phyloP scores from a whole-genome alignment of 805 yeast genomes.

The Kluyveromyces aestuarii region DNA sequence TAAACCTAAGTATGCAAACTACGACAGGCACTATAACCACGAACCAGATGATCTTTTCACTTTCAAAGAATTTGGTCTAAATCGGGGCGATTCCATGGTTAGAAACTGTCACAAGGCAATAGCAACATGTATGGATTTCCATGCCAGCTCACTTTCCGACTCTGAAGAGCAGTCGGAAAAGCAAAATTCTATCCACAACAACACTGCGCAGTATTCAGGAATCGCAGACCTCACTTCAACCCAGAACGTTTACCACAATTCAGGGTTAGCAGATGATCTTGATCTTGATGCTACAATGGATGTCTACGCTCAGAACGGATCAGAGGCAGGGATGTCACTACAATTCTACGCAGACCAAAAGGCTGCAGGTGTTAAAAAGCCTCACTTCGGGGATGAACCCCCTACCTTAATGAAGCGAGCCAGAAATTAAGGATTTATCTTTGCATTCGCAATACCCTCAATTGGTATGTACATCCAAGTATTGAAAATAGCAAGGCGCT shows the following conservation, averaged over 20 bases:
- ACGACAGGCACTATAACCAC: conserved; percentile 30
- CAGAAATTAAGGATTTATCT: not conserved
- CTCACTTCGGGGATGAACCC: not conserved
- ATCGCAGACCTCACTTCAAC: conserved; percentile 13
- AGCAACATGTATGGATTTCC: conserved; percentile 27
- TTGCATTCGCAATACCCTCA: not conserved
- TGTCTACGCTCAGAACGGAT: conserved; percentile 5
- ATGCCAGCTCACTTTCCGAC: conserved; percentile 9
- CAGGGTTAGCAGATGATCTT: conserved; percentile 23
- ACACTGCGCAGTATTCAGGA: conserved; percentile 10
- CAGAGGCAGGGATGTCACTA: conserved; percentile 22
- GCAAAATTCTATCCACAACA: conserved; percentile 1
- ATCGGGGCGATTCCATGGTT: conserved; percentile 33
- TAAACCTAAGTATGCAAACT: conserved; percentile 29
- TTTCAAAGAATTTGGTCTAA: conserved; percentile 30
- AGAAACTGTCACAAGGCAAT: conserved; percentile 30
- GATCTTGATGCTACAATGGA: conserved; percentile 10
- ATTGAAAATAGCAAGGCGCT: not conserved
- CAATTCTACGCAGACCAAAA: conserved; percentile 11
- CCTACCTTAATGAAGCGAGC: not conserved
- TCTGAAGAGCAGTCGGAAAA: conserved; percentile 6
- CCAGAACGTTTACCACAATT: conserved; percentile 11
- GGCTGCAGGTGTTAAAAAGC: conserved; percentile 8
- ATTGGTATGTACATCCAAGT: not conserved
- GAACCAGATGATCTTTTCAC: conserved; percentile 30